Conservation (phyloP, 129 eudicot genomes). For the Mikania micrantha region DNA sequence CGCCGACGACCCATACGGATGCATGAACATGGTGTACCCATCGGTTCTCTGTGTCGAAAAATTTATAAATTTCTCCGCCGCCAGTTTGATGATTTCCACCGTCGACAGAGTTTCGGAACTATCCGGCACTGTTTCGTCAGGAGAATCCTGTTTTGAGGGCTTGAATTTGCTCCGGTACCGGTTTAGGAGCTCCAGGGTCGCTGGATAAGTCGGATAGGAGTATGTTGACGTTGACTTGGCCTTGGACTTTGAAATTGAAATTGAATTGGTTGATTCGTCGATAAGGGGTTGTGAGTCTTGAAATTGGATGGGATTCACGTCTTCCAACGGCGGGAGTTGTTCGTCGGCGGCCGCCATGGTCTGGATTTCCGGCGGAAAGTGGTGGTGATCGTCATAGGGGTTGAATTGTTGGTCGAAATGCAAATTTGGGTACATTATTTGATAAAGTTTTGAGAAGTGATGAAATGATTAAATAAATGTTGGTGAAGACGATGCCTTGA, state of each 20-base stretch:
- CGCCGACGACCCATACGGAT: conserved; percentile 50
- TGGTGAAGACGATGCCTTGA: no score
- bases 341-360: no score
- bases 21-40: conserved; percentile 33
- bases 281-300: no score
- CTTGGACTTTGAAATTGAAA: neutral
- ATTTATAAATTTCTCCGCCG: conserved; percentile 53
- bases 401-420: no score
- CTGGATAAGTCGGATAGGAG: neutral
- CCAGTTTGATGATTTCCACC: conserved; percentile 47
- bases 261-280: no score
- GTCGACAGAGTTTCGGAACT: conserved; percentile 25
- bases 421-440: no score
- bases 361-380: no score
- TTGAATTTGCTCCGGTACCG: conserved; percentile 18
- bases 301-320: no score
- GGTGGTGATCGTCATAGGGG: no score
- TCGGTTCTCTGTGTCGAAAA: conserved; percentile 36
- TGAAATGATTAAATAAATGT: no score
- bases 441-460: no score
- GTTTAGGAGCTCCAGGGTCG: conserved; percentile 26
- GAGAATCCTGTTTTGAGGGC: neutral
- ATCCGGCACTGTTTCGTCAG: neutral
- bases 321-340: no score
- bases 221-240: neutral